Base-by-base conservation (phyloP, 176 grass and related monocot genomes). In the Oryza australiensis region DNA sequence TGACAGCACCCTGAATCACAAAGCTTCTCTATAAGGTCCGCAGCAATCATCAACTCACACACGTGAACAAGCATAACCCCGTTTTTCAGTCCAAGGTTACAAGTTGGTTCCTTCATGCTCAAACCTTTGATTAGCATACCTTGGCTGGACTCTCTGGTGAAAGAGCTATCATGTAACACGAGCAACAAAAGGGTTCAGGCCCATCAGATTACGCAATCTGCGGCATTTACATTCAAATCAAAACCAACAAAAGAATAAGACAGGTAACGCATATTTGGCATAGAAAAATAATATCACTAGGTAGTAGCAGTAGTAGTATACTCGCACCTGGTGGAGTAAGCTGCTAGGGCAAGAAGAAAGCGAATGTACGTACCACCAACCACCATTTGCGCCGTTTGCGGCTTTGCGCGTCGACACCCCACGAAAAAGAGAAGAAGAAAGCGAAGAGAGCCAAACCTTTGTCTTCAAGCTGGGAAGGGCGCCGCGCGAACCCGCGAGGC, bases 331-430 rank as follows among this genome's bases (percentile, higher is more conserved):
- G 6, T 26, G 69, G 11, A 45, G 38, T 26, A 24, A 71, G 4
- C 37, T 14, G 15, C 46, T 15, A 13, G 24, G 38, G 26, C 68
- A 43, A 43, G 68, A 43, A n/a, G n/a, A n/a, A n/a, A 26, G 15
- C 67, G 23, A 62, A 63, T 32, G 53, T 8, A 29, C 29, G 64
- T 35, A 29, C 45, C 83, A 63, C 74, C 74, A 70, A 70, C 74
- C 83, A 20, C 14, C 26, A 5, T 34, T 26, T 45, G 35, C 26
- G 48, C 14, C 26, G 4, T 33, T 23, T 59, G 64, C 33, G 64
- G 16, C 42, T 45, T 45, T 45, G 42, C 12, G 6, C 35, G 35
- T 67, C n/a, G 15, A 27, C 0, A 14, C 38, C 30, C 18, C 12
- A 4, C 2, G 11, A 60, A 60, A 18, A 15, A 59, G 9, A 23